Base-by-base conservation (phyloP, 345 rosid genomes). In the Gossypioides kirkii region DNA sequence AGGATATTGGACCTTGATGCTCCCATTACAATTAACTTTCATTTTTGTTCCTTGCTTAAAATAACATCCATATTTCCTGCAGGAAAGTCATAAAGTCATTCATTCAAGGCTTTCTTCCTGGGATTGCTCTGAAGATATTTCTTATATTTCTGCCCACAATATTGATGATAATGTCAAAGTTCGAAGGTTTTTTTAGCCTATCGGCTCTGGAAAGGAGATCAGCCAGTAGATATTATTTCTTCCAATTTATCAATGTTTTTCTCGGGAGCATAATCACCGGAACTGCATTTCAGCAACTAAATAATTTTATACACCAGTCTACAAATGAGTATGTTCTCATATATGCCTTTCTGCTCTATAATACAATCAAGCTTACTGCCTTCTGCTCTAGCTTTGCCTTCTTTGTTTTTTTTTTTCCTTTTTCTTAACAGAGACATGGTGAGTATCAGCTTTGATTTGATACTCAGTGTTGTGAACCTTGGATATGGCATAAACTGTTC, bases 41-140 rank as follows among this genome's bases (percentile, higher is more conserved):
- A 13, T 11, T 61, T 73, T 17, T 16, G 17, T 61, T 68, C 32
- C 22, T 23, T 18, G 13, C 38, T 18, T 38, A 63, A 22, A 36
- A 54, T n/a, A 16, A 10, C 43, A 59, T 72, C 63, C 14, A 13
- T 65, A 69, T 46, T 73, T 71, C 49, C 43, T 73, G 84, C 89
- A 94, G 99, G 90, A 81, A 87, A 77, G 72, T 73, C 1, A 46
- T 92, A 10, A 92, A 94, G 82, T 92, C 99, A 18, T 80, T 94
- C 47, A 92, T 94, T 62, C 97, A 92, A 85, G 98, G 97, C 46
- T 92, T 94, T 70, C 97, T 94, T 70, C 98, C 98, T 0, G 98
- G 98, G 69, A 92, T 94, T 32, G 98, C 92, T 36, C 72, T 95
- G 87, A 95, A 92, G 89, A 78, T 92, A 26, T 92, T 95, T 79